Evolutionary conservation across 495 filamentous ascomycete genomes (phyloP), one percentile per base, ranked within the genome.

Genomic region (Daldinia vernicosa): DNA sequence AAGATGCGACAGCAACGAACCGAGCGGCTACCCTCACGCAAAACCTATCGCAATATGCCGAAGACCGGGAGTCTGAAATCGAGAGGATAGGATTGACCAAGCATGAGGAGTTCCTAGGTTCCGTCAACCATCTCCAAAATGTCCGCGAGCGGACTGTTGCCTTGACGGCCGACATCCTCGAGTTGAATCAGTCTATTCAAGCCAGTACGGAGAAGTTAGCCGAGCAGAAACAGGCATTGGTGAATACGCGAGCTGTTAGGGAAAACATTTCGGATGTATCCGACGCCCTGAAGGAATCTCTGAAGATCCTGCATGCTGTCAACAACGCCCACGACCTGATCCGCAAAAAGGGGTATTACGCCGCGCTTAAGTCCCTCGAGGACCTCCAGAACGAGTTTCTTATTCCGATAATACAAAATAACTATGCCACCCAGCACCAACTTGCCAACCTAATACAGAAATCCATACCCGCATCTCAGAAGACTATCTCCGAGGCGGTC

Each of bases 261-360:
- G 93, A 97, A 77, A 99, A 98, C 68, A 97, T 98, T 63, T 92
- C 95, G 64, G 95, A 98, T 74, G 92, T 93, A n/a, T 92, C 89
- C 7, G 86, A 92, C 77, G 94, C 94, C 1, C 85, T 99, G 59
- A 91, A 91, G 72, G 92, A 95, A 74, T 98, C 95, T 67, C 81
- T 98, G 56, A 95, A 96, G 77, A 94, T 99, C 24, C 76, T 99
- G 26, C 90, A 93, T 54, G 87, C 97, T 14, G 94, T 97, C 62
- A 99, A 99, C 74, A 92, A 97, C 69, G 93, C 97, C 24, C 92
- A 97, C 76, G 96, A 98, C 52, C 80, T 99, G 47, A 83, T 98
- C 28, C 87, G 86, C 19, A 94, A 90, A 77, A 97, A 97, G 80
- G 95, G 94, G 67, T 95, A 98, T 75, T 98, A 99, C 78, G 93